These are phyloP conservation scores for Penicillium roqueforti DNA, from an alignment of 495 filamentous ascomycete species.

Conservation along the genomic window DNA sequence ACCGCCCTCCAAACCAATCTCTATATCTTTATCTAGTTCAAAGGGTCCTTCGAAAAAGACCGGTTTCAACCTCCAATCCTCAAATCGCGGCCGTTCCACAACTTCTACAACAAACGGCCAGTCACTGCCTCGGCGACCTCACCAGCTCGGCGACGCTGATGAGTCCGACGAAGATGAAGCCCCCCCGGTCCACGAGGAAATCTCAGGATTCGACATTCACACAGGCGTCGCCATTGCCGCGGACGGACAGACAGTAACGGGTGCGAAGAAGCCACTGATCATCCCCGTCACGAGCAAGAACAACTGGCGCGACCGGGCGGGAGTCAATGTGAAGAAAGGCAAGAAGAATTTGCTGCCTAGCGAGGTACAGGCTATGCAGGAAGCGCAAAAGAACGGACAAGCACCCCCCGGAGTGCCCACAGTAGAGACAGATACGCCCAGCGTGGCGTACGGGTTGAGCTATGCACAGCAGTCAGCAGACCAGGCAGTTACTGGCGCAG, in stretches of 20 bases:
- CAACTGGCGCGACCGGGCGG: constrained; percentile 62
- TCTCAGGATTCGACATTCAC: constrained; percentile 56
- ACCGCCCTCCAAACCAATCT: constrained; percentile 25
- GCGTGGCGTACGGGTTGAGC: constrained; percentile 44
- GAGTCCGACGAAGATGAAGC: constrained; percentile 48
- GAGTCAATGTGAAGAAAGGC: constrained; percentile 48
- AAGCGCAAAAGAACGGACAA: constrained; percentile 32
- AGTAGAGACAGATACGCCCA: constrained; percentile 37
- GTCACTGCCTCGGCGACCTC: constrained; percentile 35
- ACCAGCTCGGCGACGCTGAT: constrained; percentile 32
- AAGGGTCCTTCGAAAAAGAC: constrained; percentile 30
- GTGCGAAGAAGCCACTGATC: constrained; percentile 50
- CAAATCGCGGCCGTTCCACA: constrained; percentile 19
- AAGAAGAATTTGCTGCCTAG: constrained; percentile 50
- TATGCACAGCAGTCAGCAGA: constrained; percentile 32
- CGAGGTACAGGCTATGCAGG: constrained; percentile 47
- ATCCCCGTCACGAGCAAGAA: constrained; percentile 65
- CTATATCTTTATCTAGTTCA: constrained; percentile 26
- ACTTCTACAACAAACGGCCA: constrained; percentile 17
- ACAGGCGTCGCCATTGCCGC: constrained; percentile 52
- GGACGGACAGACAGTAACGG: constrained; percentile 25
- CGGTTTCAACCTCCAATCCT: constrained; percentile 31
- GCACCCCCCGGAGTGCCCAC: constrained; percentile 21
- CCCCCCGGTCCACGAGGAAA: constrained; percentile 42
- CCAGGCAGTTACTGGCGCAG: constrained; percentile 18